These are phyloP conservation scores for Aureobasidium sp. DNA, from an alignment of 2,329 filamentous ascomycete genomes.

Conservation along the genomic window DNA sequence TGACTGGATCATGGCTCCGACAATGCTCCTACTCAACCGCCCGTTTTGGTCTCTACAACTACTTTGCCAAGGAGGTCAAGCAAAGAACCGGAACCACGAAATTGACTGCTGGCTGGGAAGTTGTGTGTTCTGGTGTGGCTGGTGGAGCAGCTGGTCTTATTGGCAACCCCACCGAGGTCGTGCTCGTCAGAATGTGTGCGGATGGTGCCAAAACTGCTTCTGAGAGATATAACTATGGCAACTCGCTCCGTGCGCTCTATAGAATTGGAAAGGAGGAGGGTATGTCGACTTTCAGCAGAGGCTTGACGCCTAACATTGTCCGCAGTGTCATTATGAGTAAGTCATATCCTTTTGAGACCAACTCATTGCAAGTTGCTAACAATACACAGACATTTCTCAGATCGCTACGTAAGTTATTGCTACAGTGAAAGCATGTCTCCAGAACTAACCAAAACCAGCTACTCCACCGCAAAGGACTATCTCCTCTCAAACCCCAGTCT, in stretches of 20 bases:
- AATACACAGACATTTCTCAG: background rate
- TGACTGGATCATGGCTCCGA: conserved; percentile 8
- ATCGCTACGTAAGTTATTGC: conserved; percentile 1
- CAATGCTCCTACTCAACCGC: conserved; percentile 10
- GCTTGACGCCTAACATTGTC: conserved; percentile 6
- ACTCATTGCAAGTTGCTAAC: background rate
- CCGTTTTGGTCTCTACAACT: conserved; percentile 10
- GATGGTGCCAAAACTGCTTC: conserved; percentile 2
- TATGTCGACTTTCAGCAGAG: conserved; percentile 7
- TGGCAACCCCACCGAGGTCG: conserved; percentile 7
- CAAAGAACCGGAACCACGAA: background rate
- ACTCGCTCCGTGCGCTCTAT: conserved; percentile 1
- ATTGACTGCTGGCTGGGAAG: conserved; percentile 8
- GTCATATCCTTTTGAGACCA: background rate
- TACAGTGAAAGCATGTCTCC: fast-evolving
- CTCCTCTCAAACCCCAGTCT: background rate
- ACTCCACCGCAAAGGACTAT: conserved; percentile 6
- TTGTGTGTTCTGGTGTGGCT: conserved; percentile 6
- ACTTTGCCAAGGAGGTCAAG: conserved; percentile 10
- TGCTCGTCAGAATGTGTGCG: conserved; percentile 9
- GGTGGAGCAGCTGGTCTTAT: conserved; percentile 6
- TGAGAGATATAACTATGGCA: conserved; percentile 7
- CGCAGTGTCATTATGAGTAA: conserved; percentile 11
- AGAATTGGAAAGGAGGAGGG: conserved; percentile 9
- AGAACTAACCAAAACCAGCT: background rate